Conservation (phyloP, 2,329 filamentous ascomycete genomes). For the Teratosphaeria viscida region DNA sequence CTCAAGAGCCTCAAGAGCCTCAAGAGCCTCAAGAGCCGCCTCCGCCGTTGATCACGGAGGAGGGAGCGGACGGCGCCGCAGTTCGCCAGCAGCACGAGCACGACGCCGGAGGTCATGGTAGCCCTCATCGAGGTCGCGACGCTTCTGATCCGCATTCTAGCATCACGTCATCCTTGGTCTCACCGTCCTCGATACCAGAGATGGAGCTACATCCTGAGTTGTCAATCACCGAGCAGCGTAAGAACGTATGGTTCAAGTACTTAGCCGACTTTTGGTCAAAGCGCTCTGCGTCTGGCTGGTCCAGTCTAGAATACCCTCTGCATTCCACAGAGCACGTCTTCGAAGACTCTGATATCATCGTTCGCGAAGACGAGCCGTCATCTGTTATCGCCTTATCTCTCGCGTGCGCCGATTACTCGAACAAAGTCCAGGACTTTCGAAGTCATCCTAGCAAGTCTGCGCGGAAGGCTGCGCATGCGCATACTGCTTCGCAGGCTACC, state of each 20-base stretch:
- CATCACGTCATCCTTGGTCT: slow-evolving; percentile 45
- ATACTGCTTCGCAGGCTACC: slow-evolving; percentile 14
- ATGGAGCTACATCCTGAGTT: slow-evolving; percentile 49
- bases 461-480: slow-evolving; percentile 12
- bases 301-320: slow-evolving; percentile 82
- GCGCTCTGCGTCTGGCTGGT: slow-evolving; percentile 89
- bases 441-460: slow-evolving; percentile 16
- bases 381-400: slow-evolving; percentile 91
- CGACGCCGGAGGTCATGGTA: slow-evolving; percentile 31
- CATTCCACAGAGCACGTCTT: slow-evolving; percentile 81
- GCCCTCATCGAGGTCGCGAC: slow-evolving; percentile 30
- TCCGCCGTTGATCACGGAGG: background rate
- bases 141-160: slow-evolving; percentile 20
- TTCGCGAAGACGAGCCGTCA: slow-evolving; percentile 92
- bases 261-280: slow-evolving; percentile 98
- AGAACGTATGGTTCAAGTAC: slow-evolving; percentile 87
- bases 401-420: slow-evolving; percentile 75
- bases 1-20: background rate
- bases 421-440: slow-evolving; percentile 62
- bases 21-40: background rate
- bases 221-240: slow-evolving; percentile 84
- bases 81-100: slow-evolving; percentile 36
- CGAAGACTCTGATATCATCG: slow-evolving; percentile 91
- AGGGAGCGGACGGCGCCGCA: background rate
- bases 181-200: slow-evolving; percentile 40